Conservation (phyloP, 495 filamentous ascomycete species). For the Podospora anserina region DNA sequence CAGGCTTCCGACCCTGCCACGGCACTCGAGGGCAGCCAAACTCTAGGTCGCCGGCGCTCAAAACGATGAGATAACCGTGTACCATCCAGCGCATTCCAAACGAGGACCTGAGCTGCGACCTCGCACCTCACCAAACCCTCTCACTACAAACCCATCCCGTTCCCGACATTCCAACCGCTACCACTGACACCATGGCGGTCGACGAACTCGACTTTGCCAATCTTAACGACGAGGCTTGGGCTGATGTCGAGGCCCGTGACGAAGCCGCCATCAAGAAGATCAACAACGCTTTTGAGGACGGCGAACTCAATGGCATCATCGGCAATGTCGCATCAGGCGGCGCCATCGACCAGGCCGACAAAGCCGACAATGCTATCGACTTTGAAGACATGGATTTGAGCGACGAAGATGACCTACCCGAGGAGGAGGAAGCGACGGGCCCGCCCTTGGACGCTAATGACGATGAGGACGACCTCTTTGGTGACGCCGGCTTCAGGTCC, state of each 20-base stretch:
- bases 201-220: conserved; percentile 21
- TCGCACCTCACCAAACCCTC: background rate
- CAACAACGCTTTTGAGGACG: conserved; percentile 17
- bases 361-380: conserved; percentile 56
- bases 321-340: conserved; percentile 27
- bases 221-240: conserved; percentile 31
- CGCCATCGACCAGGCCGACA: conserved; percentile 36
- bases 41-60: background rate
- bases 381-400: conserved; percentile 87
- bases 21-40: background rate
- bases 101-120: background rate
- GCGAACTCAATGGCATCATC: conserved; percentile 18
- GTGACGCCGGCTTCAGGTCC: conserved; percentile 25
- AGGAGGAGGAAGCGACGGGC: conserved; percentile 37
- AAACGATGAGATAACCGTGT: background rate
- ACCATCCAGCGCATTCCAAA: background rate
- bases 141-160: too few relatives aligned
- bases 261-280: conserved; percentile 24
- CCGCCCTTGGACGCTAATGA: conserved; percentile 42
- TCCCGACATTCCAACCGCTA: background rate
- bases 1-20: background rate
- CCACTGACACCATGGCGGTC: conserved; percentile 1
- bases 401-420: conserved; percentile 54
- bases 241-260: conserved; percentile 28
- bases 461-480: conserved; percentile 54